Conservation (phyloP, 106 monocot species). For the Dendrobium huoshanense region DNA sequence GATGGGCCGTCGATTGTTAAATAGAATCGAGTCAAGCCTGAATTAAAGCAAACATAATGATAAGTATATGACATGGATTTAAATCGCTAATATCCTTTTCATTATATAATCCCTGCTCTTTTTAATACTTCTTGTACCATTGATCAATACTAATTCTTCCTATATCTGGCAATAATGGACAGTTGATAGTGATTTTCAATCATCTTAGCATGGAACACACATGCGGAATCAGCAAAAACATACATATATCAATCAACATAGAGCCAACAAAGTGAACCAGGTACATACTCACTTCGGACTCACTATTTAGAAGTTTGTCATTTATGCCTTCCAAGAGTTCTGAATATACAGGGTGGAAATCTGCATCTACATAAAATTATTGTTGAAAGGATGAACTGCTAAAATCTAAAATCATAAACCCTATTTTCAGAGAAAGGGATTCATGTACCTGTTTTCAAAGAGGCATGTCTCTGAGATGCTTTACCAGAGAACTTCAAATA, state of each 20-base stretch:
- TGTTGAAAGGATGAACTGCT: background rate
- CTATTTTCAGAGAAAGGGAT: background rate
- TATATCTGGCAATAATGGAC: background rate
- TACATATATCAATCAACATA: background rate
- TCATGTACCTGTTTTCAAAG: background rate
- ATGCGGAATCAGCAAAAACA: background rate
- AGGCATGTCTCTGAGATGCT: background rate
- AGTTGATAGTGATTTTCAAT: background rate
- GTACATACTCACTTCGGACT: constrained; percentile 25
- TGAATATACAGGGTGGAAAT: constrained; percentile 26
- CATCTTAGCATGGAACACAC: background rate
- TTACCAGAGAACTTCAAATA: background rate
- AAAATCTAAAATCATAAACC: background rate
- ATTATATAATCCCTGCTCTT: background rate
- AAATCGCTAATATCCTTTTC: background rate
- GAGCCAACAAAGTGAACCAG: background rate
- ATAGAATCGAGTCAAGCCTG: no score
- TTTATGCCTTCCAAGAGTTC: constrained; percentile 36
- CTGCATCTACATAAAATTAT: background rate
- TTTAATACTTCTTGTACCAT: background rate
- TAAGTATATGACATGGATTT: background rate
- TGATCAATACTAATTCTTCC: background rate
- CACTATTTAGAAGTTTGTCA: constrained; percentile 39
- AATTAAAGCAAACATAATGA: background rate
- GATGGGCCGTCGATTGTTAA: no score